These are phyloP conservation scores for Auricularia cornea DNA, from an alignment of 768 basidiomycete species.

Conservation along the genomic window DNA sequence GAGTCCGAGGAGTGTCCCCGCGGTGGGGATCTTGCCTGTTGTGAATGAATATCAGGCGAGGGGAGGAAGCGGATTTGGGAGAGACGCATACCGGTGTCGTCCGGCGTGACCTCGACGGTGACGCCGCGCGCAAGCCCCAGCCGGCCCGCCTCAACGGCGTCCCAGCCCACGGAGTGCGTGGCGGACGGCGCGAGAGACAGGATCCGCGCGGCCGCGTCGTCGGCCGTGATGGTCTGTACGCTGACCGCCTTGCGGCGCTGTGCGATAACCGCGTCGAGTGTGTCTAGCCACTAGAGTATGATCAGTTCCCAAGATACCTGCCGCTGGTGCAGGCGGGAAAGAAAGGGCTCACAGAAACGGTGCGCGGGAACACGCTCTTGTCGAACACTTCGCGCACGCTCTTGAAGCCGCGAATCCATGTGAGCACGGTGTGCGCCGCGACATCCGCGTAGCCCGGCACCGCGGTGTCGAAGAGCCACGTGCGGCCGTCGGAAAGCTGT, in stretches of 20 bases:
- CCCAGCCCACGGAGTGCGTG: constrained; percentile 36
- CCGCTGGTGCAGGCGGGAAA: neutral
- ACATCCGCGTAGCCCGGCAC: constrained; percentile 45
- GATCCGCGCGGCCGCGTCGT: constrained; percentile 37
- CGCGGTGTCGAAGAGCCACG: constrained; percentile 51
- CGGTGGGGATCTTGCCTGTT: neutral
- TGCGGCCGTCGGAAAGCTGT: constrained; percentile 43
- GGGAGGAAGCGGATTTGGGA: neutral
- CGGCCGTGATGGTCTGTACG: constrained; percentile 27
- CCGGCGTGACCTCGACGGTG: constrained; percentile 34
- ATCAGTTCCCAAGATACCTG: neutral
- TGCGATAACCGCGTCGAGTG: constrained; percentile 30
- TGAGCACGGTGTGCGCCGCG: constrained; percentile 39
- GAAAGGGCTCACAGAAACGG: constrained; percentile 29
- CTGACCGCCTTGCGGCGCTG: constrained; percentile 20
- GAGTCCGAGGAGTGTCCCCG: neutral
- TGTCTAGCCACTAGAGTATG: constrained; percentile 38
- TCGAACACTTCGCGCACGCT: constrained; percentile 32
- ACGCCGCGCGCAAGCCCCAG: constrained; percentile 33
- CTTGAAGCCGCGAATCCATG: constrained; percentile 35
- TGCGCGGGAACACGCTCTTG: constrained; percentile 28
- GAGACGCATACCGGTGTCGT: constrained; percentile 43
- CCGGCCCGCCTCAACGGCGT: constrained; percentile 34
- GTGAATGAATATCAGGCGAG: neutral
- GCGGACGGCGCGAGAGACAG: constrained; percentile 27